Base-by-base conservation (phyloP, 2,329 filamentous ascomycete species). In the Tolypocladium ovalisporum region DNA sequence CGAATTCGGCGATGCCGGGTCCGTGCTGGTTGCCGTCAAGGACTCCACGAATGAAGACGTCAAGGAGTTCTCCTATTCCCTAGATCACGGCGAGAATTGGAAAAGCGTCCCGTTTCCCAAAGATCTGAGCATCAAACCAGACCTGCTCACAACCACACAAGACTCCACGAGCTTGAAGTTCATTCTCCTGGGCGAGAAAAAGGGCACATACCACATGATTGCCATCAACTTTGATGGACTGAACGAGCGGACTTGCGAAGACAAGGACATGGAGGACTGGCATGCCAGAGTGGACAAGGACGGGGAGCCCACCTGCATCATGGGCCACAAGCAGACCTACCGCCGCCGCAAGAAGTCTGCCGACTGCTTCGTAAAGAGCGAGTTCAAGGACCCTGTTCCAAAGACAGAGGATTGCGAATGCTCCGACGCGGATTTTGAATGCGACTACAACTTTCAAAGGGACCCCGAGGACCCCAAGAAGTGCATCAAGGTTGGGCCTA, bases 81-180 rank as follows among this genome's bases (percentile, higher is more conserved):
- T 97, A 32, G 84, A 99, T 68, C 91, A 97, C 68, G 95, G 95
- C 54, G 85, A 90, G 66, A 82, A 82, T 2, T 99, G 95, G 94
- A 76, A 87, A 58, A 76, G 79, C 15, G 79, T 85, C n/a, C 73
- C 88, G 51, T 76, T 97, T 5, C 83, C 87, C 1, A 76, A 84
- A 47, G 80, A 74, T 27, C 72, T 87, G 57, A 87, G 87, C 64
- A 78, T 97, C 60, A 79, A 79, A 57, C 89, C 91, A 17, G 78
- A 81, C 58, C 79, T 88, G 57, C 76, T 99, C 54, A 96, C 90
- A 0, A 97, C 94, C 0, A 91, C 90, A 0, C 89, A 89, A 36
- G 94, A 97, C 67, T 96, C 94, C 2, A 96, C 93, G 3, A 96
- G 89, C 65, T 79, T 95, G 56, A 96, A 95, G 67, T 97, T 99